Evolutionary conservation across 305 asterid genomes (phyloP).

Genomic region (Fraxinus xanthoxyloides): DNA sequence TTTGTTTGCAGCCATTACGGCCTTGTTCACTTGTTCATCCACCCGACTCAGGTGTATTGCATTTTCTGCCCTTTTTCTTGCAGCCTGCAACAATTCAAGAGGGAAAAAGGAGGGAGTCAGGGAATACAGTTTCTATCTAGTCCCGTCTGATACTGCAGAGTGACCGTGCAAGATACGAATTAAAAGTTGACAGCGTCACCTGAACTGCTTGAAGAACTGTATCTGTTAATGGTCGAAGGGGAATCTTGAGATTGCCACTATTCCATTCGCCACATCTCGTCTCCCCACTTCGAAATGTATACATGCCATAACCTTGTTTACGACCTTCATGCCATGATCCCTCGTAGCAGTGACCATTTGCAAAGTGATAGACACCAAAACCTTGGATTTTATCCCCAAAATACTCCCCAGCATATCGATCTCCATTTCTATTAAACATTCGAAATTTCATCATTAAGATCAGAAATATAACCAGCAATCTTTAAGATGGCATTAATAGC

Average conservation of each 20-base stretch:
- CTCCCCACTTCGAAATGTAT: constrained; percentile 74
- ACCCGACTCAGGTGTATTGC: constrained; percentile 49
- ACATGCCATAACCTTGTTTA: constrained; percentile 81
- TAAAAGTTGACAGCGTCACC: constrained; percentile 35
- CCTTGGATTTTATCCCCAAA: constrained; percentile 90
- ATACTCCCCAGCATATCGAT: constrained; percentile 80
- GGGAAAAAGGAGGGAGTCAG: not conserved
- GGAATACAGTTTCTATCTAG: not conserved
- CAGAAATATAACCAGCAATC: not conserved
- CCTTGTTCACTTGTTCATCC: constrained; percentile 81
- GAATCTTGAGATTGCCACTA: constrained; percentile 52
- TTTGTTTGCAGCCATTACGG: constrained; percentile 65
- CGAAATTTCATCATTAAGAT: not conserved
- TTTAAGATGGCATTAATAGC: not conserved
- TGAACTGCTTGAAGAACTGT: constrained; percentile 66
- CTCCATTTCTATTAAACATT: constrained; percentile 62
- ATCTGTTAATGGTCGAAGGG: constrained; percentile 41
- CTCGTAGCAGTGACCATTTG: constrained; percentile 78
- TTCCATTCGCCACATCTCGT: constrained; percentile 84
- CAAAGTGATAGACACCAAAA: constrained; percentile 80
- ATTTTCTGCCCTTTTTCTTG: constrained; percentile 64
- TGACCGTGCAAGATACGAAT: not conserved
- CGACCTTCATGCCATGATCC: constrained; percentile 99
- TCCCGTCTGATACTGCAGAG: not conserved
- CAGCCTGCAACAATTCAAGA: constrained; percentile 48